Percentiles rank a stretch among this genome's conserved stretches.
phyloP scores from a whole-genome alignment of 768 basidiomycete genomes.

The Psilocybe sp. region DNA sequence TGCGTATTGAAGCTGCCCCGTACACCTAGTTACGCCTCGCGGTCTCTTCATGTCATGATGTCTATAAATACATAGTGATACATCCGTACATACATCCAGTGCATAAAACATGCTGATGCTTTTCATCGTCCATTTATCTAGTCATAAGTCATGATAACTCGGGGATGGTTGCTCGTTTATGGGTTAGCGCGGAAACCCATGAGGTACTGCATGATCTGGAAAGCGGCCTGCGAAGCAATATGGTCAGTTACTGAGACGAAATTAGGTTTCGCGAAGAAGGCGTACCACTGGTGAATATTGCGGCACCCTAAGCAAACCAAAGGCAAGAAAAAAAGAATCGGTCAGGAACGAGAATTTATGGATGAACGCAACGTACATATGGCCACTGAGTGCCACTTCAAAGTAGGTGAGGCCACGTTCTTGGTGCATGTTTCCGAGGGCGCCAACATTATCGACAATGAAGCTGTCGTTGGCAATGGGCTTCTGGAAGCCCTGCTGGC shows the following conservation, averaged over 20 bases:
- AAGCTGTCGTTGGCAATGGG: constrained; percentile 66
- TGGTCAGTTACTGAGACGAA: neutral
- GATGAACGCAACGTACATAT: constrained; percentile 56
- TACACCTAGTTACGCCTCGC: too few relatives aligned
- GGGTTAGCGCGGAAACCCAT: constrained; percentile 59
- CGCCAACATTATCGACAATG: constrained; percentile 67
- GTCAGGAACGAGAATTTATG: neutral
- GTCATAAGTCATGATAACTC: neutral
- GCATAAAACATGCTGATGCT: too few relatives aligned
- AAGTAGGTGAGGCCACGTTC: constrained; percentile 69
- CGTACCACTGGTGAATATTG: constrained; percentile 62
- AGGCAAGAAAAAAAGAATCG: constrained; percentile 1
- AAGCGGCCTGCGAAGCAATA: constrained; percentile 50
- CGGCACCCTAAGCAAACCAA: constrained; percentile 45
- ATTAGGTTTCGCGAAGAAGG: neutral
- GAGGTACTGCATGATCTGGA: constrained; percentile 67
- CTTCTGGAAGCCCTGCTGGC: constrained; percentile 70
- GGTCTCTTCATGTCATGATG: too few relatives aligned
- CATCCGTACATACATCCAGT: too few relatives aligned
- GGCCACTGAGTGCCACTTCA: constrained; percentile 68
- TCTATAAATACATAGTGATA: too few relatives aligned
- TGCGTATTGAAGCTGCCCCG: too few relatives aligned
- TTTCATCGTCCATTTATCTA: too few relatives aligned
- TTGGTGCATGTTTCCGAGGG: constrained; percentile 59
- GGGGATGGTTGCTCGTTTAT: constrained; percentile 17